Base-by-base conservation (phyloP, 352 stramenopile species). In the Elongisporangium anandrum region DNA sequence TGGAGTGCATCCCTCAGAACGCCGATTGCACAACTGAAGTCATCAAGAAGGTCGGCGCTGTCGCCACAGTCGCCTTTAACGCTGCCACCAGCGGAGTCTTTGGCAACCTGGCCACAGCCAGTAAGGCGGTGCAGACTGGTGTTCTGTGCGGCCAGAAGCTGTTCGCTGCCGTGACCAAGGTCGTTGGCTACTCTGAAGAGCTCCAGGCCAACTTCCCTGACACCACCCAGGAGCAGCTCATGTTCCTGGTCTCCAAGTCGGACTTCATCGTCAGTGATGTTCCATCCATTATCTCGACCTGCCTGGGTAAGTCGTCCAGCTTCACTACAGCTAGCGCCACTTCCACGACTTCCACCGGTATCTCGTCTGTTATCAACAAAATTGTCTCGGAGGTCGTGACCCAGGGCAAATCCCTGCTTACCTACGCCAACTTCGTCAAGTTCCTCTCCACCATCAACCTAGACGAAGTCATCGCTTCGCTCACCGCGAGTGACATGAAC, bases 1-100 rank as follows among this genome's bases (percentile, higher is more conserved):
- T 77, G 45, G 70, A 79, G 51, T 82, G 73, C 51, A 75, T 91
- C 45, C 81, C 77, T 4, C 75, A 89, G 39, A 93, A 90, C 47
- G 64, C 78, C 17, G 75, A 88, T 52, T 93, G 83, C 63, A 60
- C 61, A 6, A 20, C 77, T 0, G 69, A 83, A 50, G 38, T 82
- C 6, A 39, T 79, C 8, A 73, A 24, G 34, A 76, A 79, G 26
- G 50, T 75, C 50, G 58, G 58, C 21, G 49, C 45, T 13, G 65
- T 74, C 3, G 69, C 41, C 10, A 62, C 72, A 34, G 51, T 63
- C 15, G 65, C 53, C n/a, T 38, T 76, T 16, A 70, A 65, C 13
- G 10, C 72, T 6, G 65, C 69, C 54, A 26, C 61, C 12, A 60
- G 65, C 21, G 61, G 64, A 20, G 45, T 70, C 19, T 76, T 73